Evolutionary conservation across 2,329 filamentous ascomycete species (phyloP).

Genomic region (Aspergillus fijiensis): DNA sequence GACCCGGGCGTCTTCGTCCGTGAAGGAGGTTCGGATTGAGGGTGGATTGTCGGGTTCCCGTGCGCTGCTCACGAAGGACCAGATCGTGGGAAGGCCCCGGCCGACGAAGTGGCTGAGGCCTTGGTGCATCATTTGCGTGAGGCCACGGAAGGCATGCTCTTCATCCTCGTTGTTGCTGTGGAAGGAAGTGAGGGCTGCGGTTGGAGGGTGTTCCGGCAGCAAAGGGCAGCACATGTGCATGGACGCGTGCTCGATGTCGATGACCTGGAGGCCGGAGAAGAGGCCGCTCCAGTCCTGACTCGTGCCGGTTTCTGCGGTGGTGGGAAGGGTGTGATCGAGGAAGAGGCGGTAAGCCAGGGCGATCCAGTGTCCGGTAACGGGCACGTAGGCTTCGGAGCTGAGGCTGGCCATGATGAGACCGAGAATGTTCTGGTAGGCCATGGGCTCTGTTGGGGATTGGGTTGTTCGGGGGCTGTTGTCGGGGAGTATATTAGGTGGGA

Average conservation of each 20-base stretch:
- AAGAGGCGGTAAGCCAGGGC: constrained; percentile 31
- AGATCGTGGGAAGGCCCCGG: constrained; percentile 29
- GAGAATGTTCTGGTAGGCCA: constrained; percentile 28
- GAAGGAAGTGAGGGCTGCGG: constrained; percentile 19
- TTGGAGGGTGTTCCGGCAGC: constrained; percentile 26
- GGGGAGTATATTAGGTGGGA: constrained; percentile 6
- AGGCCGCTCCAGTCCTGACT: constrained; percentile 25
- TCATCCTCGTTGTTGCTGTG: constrained; percentile 16
- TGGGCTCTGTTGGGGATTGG: constrained; percentile 8
- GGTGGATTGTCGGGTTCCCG: constrained; percentile 14
- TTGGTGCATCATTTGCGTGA: constrained; percentile 33
- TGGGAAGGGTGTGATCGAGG: constrained; percentile 25
- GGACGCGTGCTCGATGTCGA: constrained; percentile 33
- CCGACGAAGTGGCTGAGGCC: constrained; percentile 33
- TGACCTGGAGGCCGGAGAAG: constrained; percentile 31
- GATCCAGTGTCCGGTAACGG: constrained; percentile 31
- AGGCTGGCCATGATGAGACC: constrained; percentile 33
- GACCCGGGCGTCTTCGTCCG: constrained; percentile 27
- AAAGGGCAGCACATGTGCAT: constrained; percentile 34
- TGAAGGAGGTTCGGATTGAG: constrained; percentile 22
- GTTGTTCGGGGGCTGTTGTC: not conserved
- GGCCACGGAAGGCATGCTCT: constrained; percentile 27
- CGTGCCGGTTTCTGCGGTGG: constrained; percentile 9
- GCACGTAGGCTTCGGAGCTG: constrained; percentile 30
- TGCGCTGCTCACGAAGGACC: constrained; percentile 29